phyloP scores from a whole-genome alignment of 768 basidiomycete genomes.

The Naganishia kalamii region DNA sequence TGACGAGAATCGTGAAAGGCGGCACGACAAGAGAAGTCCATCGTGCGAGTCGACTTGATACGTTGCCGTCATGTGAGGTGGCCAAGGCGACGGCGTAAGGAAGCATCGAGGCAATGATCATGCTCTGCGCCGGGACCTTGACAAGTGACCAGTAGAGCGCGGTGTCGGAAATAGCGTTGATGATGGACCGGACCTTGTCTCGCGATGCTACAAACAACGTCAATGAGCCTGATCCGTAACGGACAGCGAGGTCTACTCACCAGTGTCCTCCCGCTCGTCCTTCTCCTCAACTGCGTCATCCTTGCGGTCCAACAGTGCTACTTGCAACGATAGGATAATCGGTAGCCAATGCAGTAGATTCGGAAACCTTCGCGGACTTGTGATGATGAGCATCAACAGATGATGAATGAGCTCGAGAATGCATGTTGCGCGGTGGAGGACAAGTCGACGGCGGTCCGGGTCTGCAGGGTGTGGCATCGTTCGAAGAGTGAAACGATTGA shows the following conservation, averaged over 20 bases:
- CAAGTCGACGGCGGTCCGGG: neutral
- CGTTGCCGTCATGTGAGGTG: neutral
- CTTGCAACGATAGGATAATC: neutral
- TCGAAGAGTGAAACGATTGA: too few species aligned
- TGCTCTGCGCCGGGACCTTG: neutral
- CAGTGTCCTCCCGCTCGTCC: neutral
- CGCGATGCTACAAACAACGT: neutral
- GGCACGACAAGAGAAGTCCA: neutral
- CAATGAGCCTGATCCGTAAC: too few species aligned
- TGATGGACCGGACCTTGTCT: neutral
- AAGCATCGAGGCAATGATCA: neutral
- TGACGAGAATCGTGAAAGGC: neutral
- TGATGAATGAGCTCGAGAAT: neutral
- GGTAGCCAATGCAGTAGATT: constrained; percentile 6
- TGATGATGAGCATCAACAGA: neutral
- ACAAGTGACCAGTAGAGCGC: neutral
- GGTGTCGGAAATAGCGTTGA: neutral
- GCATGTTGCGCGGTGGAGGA: neutral
- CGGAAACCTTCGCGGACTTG: neutral
- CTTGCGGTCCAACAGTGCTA: neutral
- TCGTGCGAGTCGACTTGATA: too few species aligned
- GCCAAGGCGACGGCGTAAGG: neutral
- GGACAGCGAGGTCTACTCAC: too few species aligned
- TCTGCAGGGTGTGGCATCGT: neutral
- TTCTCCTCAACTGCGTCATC: neutral